phyloP scores from a whole-genome alignment of 2,329 filamentous ascomycete genomes.

The Aspergillus fumigatiaffinis region DNA sequence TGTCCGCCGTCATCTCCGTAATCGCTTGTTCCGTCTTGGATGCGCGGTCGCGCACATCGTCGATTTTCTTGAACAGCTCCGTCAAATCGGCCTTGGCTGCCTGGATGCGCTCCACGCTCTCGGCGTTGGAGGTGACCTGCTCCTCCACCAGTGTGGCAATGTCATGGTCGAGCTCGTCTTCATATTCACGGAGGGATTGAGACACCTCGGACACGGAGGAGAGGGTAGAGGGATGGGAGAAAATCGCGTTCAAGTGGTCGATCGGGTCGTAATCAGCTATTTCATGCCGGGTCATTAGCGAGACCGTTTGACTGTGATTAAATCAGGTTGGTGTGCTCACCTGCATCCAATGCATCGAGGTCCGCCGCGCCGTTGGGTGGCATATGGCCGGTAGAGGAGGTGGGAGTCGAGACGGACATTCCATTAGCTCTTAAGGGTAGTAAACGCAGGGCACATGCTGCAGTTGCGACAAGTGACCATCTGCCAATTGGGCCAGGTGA shows the following conservation, averaged over 20 bases:
- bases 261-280: conserved; percentile 88
- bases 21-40: conserved; percentile 93
- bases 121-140: conserved; percentile 80
- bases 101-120: conserved; percentile 87
- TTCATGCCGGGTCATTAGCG: conserved; percentile 4
- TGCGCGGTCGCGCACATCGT: conserved; percentile 82
- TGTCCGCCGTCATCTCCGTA: conserved; percentile 97
- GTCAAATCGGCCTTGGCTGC: conserved; percentile 84
- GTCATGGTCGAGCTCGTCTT: conserved; percentile 75
- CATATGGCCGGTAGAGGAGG: conserved; percentile 34
- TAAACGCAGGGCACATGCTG: conserved; percentile 23
- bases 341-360: conserved; percentile 43
- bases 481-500: conserved; percentile 4
- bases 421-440: conserved; percentile 26
- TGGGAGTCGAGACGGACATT: conserved; percentile 33
- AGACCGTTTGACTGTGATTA: conserved; percentile 4
- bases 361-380: conserved; percentile 33
- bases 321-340: conserved; percentile 23
- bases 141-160: conserved; percentile 68
- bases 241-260: conserved; percentile 87
- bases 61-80: conserved; percentile 89
- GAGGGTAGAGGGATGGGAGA: conserved; percentile 82
- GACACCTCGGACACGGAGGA: conserved; percentile 71
- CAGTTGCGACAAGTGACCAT: conserved; percentile 3
- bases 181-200: conserved; percentile 67